Base-by-base conservation (phyloP, 768 basidiomycete species). In the Boletellus ananiceps region DNA sequence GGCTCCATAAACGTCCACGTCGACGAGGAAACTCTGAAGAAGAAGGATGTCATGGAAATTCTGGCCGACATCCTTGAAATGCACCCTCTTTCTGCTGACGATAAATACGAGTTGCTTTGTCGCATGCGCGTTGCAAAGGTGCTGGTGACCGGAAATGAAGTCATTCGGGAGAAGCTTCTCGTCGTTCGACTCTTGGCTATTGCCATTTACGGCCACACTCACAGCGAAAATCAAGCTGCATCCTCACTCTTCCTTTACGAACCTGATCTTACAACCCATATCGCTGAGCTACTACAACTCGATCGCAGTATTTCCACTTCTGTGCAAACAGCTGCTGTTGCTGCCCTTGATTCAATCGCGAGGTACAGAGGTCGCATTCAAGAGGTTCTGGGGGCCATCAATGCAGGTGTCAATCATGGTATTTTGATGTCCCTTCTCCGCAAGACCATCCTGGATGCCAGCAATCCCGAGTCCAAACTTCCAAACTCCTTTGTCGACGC, bases 361-460 rank as follows among this genome's bases (percentile, higher is more conserved):
- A 77, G 92, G 53, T 94, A 95, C 65, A 81, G 91, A 52, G 75
- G 72, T 51, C 91, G 86, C 63, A 78, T 89, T 32, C 81, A 84
- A 58, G 96, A 98, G 62, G 91, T 95, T 34, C 69, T 96, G 40
- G 84, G 86, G 5, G 86, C 93, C 1, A 80, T 98, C 33, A 96
- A 96, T 64, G 94, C 92, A 21, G 92, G 92, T 38, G 92, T 97
- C 47, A 96, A 93, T 60, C 96, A 98, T 62, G 96, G 96, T 12
- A 86, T 93, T 35, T 68, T 99, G 21, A 91, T 98, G 85, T 85
- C 87, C 25, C 74, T 93, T 32, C 76, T 97, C 47, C 81, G 93
- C 52, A 86, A 83, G 68, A 88, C 88, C 19, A 84, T 91, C 15
- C 65, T 75, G 15, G 86, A 92, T 51, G 81, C 93, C 18, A 75